phyloP scores from a whole-genome alignment of 202 grass and related monocot species.

The Setaria italica region DNA sequence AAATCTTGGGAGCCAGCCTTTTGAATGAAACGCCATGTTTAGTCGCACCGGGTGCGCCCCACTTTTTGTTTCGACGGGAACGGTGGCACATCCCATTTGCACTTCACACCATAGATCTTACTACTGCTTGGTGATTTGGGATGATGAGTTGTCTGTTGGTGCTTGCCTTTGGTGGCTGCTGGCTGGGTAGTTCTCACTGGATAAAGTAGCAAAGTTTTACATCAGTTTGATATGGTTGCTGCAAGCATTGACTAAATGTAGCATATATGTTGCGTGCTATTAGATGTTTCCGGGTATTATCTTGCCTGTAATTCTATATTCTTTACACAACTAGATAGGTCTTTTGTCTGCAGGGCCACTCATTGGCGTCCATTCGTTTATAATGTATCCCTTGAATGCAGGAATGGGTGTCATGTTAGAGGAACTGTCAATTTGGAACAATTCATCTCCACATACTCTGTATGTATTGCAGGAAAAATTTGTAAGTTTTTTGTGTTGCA shows the following conservation, averaged over 20 bases:
- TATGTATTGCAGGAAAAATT: background rate
- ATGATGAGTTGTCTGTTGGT: background rate
- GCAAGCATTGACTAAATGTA: background rate
- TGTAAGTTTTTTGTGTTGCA: background rate
- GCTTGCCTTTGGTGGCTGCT: background rate
- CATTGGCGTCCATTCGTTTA: background rate
- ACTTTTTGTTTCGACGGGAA: background rate
- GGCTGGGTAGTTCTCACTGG: background rate
- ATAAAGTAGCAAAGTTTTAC: background rate
- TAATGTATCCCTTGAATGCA: constrained; percentile 10
- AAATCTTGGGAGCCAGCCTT: too few relatives aligned
- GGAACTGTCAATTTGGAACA: background rate
- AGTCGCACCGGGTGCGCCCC: too few relatives aligned
- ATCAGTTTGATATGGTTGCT: background rate
- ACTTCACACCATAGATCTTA: background rate
- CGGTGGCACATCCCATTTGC: background rate
- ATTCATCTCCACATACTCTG: background rate
- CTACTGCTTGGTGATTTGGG: background rate
- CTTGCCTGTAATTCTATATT: background rate
- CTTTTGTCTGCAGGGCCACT: constrained; percentile 1
- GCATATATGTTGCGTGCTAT: background rate
- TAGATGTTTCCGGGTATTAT: background rate
- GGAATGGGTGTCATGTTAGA: background rate
- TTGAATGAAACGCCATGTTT: background rate
- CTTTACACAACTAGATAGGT: background rate